Percentiles rank a stretch among this genome's conserved stretches.
These are phyloP conservation scores for Pochonia chlamydosporia DNA, from an alignment of 2,329 filamentous ascomycete species.

Conservation along the genomic window DNA sequence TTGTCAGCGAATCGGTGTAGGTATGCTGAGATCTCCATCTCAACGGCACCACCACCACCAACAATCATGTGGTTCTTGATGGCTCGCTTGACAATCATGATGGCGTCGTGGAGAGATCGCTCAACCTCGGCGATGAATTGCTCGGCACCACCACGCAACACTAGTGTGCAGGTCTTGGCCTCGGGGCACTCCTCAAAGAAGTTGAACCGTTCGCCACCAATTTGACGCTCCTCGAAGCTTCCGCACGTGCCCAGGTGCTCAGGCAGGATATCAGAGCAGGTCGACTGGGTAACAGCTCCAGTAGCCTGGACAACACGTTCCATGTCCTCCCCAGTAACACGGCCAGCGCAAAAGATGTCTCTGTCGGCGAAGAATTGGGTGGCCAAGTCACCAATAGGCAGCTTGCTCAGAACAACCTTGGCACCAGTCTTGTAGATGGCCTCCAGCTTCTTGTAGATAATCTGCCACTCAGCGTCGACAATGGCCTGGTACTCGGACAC, in stretches of 20 bases:
- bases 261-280: slow-evolving; percentile 87
- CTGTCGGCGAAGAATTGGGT: slow-evolving; percentile 98
- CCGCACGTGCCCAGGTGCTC: slow-evolving; percentile 90
- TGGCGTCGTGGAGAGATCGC: slow-evolving; percentile 94
- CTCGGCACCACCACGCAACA: slow-evolving; percentile 92
- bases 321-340: slow-evolving; percentile 86
- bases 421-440: slow-evolving; percentile 88
- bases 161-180: slow-evolving; percentile 93
- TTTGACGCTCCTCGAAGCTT: slow-evolving; percentile 89
- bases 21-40: slow-evolving; percentile 96
- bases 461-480: slow-evolving; percentile 98
- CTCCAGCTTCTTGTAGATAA: slow-evolving; percentile 99
- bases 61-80: slow-evolving; percentile 94
- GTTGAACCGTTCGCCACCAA: slow-evolving; percentile 96
- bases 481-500: slow-evolving; percentile 99
- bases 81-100: slow-evolving; percentile 99
- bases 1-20: slow-evolving; percentile 89
- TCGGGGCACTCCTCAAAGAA: slow-evolving; percentile 94
- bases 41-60: slow-evolving; percentile 85
- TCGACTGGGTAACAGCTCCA: slow-evolving; percentile 87
- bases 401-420: slow-evolving; percentile 94
- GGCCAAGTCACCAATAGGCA: slow-evolving; percentile 94
- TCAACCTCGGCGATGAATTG: slow-evolving; percentile 99
- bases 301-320: slow-evolving; percentile 95
- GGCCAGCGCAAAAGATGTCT: slow-evolving; percentile 96